phyloP scores from a whole-genome alignment of 352 stramenopile genomes.

The Elongisporangium undulatum region DNA sequence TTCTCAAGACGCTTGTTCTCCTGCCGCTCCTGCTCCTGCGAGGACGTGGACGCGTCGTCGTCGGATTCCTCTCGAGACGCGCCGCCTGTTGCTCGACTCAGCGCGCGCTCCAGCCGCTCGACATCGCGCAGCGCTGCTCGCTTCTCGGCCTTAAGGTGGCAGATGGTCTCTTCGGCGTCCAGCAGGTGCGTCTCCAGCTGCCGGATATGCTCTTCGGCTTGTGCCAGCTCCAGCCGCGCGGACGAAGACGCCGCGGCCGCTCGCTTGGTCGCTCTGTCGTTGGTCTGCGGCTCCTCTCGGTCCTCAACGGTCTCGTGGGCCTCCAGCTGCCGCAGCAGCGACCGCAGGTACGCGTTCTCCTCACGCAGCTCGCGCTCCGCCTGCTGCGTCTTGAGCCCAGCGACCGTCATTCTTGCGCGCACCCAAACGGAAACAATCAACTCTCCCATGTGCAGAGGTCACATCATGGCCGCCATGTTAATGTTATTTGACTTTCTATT shows the following conservation, averaged over 20 bases:
- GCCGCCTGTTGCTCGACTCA: not conserved
- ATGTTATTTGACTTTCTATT: not conserved
- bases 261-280: not conserved
- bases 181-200: slow-evolving; percentile 50
- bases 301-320: not conserved
- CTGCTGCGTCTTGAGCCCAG: slow-evolving; percentile 2
- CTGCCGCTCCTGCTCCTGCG: slow-evolving; percentile 1
- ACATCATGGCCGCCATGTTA: too few species aligned
- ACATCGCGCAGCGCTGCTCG: slow-evolving; percentile 43
- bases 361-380: slow-evolving; percentile 23
- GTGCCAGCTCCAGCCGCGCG: slow-evolving; percentile 30
- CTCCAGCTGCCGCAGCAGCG: slow-evolving; percentile 17
- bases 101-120: slow-evolving; percentile 35
- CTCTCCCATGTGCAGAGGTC: not conserved
- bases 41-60: not conserved
- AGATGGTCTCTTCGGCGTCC: slow-evolving; percentile 68
- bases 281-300: not conserved
- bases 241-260: not conserved
- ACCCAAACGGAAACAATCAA: not conserved
- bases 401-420: slow-evolving; percentile 1
- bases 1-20: not conserved
- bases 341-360: slow-evolving; percentile 26
- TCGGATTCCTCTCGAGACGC: not conserved
- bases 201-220: slow-evolving; percentile 47
- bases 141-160: slow-evolving; percentile 73